phyloP scores from a whole-genome alignment of 768 basidiomycete species.

The Termitomyces sp. region DNA sequence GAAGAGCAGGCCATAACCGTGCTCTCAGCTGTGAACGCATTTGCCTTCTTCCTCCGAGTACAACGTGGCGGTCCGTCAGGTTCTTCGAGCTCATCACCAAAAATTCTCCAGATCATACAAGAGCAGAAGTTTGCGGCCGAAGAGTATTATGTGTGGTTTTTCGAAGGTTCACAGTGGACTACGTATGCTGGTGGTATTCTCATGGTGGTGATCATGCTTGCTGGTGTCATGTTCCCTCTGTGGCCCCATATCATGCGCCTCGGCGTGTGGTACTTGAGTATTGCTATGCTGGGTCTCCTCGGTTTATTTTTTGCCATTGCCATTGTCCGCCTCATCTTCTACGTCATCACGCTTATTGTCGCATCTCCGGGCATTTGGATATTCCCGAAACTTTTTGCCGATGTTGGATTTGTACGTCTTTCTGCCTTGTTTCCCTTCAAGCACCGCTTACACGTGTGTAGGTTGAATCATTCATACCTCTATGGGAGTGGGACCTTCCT shows the following conservation, averaged over 20 bases:
- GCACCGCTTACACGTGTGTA: slow-evolving; percentile 24
- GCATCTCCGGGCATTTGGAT: slow-evolving; percentile 96
- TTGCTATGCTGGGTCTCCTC: slow-evolving; percentile 82
- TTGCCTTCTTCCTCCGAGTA: slow-evolving; percentile 90
- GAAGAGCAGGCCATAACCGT: slow-evolving; percentile 72
- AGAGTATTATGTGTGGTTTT: slow-evolving; percentile 95
- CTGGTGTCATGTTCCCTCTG: slow-evolving; percentile 97
- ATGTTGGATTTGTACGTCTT: slow-evolving; percentile 91
- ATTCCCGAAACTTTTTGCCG: slow-evolving; percentile 96
- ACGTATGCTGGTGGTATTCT: slow-evolving; percentile 86
- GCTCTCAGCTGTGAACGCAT: slow-evolving; percentile 68
- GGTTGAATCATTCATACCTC: slow-evolving; percentile 96
- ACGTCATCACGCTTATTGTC: slow-evolving; percentile 83
- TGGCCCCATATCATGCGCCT: slow-evolving; percentile 93
- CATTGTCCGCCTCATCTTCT: slow-evolving; percentile 88
- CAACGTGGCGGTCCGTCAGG: slow-evolving; percentile 68
- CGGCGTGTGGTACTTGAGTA: slow-evolving; percentile 93
- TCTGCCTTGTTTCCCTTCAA: neutral
- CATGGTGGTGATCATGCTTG: slow-evolving; percentile 93
- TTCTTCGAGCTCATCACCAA: slow-evolving; percentile 69
- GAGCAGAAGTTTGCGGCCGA: slow-evolving; percentile 76
- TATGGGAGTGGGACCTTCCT: slow-evolving; percentile 95
- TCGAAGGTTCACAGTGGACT: slow-evolving; percentile 90
- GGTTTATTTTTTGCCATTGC: slow-evolving; percentile 89
- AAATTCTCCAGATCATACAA: slow-evolving; percentile 72